Conservation (phyloP, 768 basidiomycete genomes). For the Krasilnikovozyma curviuscula region DNA sequence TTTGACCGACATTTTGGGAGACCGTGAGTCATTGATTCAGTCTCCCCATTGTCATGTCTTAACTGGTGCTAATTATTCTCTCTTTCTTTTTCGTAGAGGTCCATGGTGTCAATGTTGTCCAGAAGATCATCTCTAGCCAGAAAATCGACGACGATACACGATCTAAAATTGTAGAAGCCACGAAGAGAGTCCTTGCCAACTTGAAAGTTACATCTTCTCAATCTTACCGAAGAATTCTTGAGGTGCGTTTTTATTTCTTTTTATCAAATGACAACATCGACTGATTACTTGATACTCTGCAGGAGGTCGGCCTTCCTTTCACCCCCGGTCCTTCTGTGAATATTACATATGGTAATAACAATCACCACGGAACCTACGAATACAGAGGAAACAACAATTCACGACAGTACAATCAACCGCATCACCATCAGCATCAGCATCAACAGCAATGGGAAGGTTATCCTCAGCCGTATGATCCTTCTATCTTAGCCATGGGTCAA, state of each 20-base stretch:
- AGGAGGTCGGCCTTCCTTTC: conserved; percentile 74
- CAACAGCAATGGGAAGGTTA: conserved; percentile 2
- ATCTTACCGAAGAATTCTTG: conserved; percentile 77
- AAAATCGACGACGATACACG: conserved; percentile 59
- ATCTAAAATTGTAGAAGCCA: conserved; percentile 55
- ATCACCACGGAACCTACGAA: too few species aligned
- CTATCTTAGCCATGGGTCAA: too few species aligned
- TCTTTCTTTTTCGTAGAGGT: conserved; percentile 34
- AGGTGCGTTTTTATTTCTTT: conserved; percentile 29
- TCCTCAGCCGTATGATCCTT: conserved; percentile 10
- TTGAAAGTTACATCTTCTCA: conserved; percentile 87
- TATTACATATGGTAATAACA: too few species aligned
- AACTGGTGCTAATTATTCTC: not conserved
- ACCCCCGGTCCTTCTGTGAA: too few species aligned
- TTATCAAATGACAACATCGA: too few species aligned
- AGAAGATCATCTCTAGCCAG: conserved; percentile 75
- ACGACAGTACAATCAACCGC: too few species aligned
- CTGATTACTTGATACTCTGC: too few species aligned
- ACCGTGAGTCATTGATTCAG: conserved; percentile 30
- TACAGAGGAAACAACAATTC: too few species aligned
- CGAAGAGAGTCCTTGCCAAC: conserved; percentile 67
- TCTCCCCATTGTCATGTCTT: not conserved
- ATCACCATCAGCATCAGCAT: not conserved
- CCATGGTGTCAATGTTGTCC: conserved; percentile 63
- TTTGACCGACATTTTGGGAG: conserved; percentile 77